Percentiles rank a stretch among this genome's conserved stretches.
phyloP scores from a whole-genome alignment of 495 filamentous ascomycete species.

The Hypoxylon perforatum region DNA sequence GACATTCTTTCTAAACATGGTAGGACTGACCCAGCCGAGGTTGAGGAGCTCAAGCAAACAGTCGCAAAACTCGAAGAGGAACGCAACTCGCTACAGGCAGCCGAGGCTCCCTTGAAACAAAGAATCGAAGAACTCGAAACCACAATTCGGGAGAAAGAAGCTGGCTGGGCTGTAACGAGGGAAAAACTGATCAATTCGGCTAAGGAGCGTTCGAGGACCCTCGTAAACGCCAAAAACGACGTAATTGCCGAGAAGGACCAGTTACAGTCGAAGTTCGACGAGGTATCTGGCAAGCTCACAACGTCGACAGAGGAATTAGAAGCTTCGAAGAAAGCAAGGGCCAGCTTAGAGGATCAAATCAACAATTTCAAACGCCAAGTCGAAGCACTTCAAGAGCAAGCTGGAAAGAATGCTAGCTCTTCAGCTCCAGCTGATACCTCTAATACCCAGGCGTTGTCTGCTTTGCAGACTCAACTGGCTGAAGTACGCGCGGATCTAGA shows the following conservation, averaged over 20 bases:
- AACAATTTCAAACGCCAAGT: constrained; percentile 50
- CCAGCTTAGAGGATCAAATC: constrained; percentile 51
- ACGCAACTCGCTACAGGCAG: constrained; percentile 71
- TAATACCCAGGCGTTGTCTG: constrained; percentile 24
- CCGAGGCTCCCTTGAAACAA: constrained; percentile 68
- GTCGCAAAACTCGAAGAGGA: constrained; percentile 73
- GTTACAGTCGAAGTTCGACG: constrained; percentile 47
- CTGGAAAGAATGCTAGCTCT: constrained; percentile 30
- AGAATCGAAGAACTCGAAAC: constrained; percentile 60
- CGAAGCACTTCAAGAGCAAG: constrained; percentile 48
- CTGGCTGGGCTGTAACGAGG: constrained; percentile 52
- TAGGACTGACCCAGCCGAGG: constrained; percentile 89
- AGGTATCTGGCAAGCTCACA: constrained; percentile 48
- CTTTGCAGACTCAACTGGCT: constrained; percentile 47
- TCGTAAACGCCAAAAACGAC: constrained; percentile 56
- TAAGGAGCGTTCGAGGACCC: constrained; percentile 58
- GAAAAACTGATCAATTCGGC: constrained; percentile 59
- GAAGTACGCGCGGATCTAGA: constrained; percentile 53
- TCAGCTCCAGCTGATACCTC: constrained; percentile 25
- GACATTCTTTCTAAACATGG: constrained; percentile 96
- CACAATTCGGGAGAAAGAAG: constrained; percentile 56
- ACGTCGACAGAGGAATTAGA: constrained; percentile 52
- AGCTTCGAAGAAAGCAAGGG: constrained; percentile 49
- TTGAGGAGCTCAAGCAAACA: constrained; percentile 81
- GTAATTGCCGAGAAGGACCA: constrained; percentile 50